phyloP scores from a whole-genome alignment of 345 rosid genomes.

The Luvunga scandens region DNA sequence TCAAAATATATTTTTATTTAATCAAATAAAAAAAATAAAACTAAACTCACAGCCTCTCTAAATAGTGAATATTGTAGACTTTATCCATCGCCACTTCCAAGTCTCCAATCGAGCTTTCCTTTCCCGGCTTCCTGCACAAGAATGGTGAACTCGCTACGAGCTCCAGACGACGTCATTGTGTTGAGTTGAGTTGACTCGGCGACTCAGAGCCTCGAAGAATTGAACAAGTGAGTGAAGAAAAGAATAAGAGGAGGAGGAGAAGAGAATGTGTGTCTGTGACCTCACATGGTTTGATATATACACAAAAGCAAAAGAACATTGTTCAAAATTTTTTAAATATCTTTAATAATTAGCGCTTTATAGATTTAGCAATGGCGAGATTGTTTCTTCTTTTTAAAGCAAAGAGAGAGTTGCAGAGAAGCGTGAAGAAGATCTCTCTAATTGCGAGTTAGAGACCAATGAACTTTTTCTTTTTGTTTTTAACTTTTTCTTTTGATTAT shows the following conservation, averaged over 20 bases:
- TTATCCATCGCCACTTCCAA: no score
- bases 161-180: constrained; percentile 15
- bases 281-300: constrained; percentile 79
- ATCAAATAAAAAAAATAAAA: no score
- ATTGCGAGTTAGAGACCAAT: constrained; percentile 16
- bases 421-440: constrained; percentile 5
- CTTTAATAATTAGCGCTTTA: not conserved
- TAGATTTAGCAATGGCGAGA: constrained; percentile 21
- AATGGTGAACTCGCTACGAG: no score
- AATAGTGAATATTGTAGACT: no score
- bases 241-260: constrained; percentile 19
- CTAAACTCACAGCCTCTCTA: no score
- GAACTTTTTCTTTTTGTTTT: constrained; percentile 3
- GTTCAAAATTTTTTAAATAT: not conserved
- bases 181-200: constrained; percentile 30
- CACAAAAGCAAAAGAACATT: constrained; percentile 51
- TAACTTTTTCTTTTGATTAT: not conserved
- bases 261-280: constrained; percentile 55
- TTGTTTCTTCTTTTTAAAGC: constrained; percentile 48
- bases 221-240: constrained; percentile 7
- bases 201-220: constrained; percentile 36
- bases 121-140: no score
- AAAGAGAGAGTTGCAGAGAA: constrained; percentile 43
- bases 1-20: no score
- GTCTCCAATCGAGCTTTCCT: no score